Evolutionary conservation across 768 basidiomycete species (phyloP).

Genomic region (Cyathus striatus): DNA sequence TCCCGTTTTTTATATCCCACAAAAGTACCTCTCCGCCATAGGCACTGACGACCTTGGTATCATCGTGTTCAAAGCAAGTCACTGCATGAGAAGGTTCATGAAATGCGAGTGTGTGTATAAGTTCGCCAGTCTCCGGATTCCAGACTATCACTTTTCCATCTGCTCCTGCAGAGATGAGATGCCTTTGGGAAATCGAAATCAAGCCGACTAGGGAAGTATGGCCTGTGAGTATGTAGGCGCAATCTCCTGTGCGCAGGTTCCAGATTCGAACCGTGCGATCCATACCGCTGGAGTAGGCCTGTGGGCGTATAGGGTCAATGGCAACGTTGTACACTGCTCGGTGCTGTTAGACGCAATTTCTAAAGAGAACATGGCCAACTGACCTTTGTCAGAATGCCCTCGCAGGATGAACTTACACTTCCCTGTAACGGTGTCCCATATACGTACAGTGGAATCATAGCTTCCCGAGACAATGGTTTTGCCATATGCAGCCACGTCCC

Average conservation of each 20-base stretch:
- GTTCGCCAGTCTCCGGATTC: conserved; percentile 82
- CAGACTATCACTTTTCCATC: conserved; percentile 93
- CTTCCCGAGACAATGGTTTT: conserved; percentile 91
- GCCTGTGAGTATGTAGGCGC: conserved; percentile 76
- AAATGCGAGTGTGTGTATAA: conserved; percentile 77
- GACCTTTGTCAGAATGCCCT: conserved; percentile 92
- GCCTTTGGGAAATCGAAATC: conserved; percentile 81
- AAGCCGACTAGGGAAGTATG: conserved; percentile 95
- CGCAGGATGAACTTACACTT: conserved; percentile 73
- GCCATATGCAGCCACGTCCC: conserved; percentile 88
- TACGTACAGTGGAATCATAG: conserved; percentile 91
- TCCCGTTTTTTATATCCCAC: conserved; percentile 92
- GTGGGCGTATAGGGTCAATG: conserved; percentile 77
- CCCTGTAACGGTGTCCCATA: conserved; percentile 91
- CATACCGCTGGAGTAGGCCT: conserved; percentile 97
- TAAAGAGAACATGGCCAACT: neutral
- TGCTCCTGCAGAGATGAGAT: conserved; percentile 93
- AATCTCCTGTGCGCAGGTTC: conserved; percentile 80
- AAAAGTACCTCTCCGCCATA: conserved; percentile 96
- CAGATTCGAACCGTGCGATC: conserved; percentile 96
- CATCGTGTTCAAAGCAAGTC: conserved; percentile 98
- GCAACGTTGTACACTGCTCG: conserved; percentile 88
- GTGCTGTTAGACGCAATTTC: neutral
- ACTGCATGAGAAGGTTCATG: conserved; percentile 96
- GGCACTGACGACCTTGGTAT: conserved; percentile 93